Conservation (phyloP, 495 filamentous ascomycete genomes). For the Sporormia fimetaria region DNA sequence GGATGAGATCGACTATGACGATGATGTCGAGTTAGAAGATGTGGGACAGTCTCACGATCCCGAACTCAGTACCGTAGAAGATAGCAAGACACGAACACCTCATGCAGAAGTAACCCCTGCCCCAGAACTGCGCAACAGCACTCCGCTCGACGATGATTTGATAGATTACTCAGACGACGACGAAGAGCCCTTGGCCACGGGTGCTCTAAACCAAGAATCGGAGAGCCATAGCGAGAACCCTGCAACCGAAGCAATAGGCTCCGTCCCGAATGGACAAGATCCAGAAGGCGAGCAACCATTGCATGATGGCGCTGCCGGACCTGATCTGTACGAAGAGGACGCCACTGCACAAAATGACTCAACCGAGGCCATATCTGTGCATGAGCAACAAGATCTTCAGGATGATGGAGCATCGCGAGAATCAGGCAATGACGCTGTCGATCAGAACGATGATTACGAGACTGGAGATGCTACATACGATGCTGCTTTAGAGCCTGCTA, state of each 20-base stretch:
- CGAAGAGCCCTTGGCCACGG: slow-evolving; percentile 1
- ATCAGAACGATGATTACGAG: not conserved
- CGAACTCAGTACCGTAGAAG: not conserved
- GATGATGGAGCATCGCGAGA: not conserved
- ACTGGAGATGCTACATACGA: not conserved
- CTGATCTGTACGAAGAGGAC: too few species aligned
- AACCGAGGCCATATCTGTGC: not conserved
- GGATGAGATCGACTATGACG: slow-evolving; percentile 7
- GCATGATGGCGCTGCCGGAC: too few species aligned
- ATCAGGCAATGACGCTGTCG: not conserved
- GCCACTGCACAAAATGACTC: not conserved
- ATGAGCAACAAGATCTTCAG: not conserved
- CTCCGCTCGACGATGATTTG: slow-evolving; percentile 3
- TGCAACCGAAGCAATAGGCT: too few species aligned
- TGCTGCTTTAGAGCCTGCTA: too few species aligned
- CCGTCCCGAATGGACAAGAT: too few species aligned
- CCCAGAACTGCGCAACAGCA: too few species aligned
- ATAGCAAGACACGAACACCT: not conserved
- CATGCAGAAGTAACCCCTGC: not conserved
- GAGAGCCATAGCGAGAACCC: not conserved
- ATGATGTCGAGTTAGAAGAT: slow-evolving; percentile 1
- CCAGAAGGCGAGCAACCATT: too few species aligned
- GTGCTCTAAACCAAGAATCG: not conserved
- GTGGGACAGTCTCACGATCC: not conserved
- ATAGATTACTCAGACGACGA: slow-evolving; percentile 15